Evolutionary conservation across 1,139 yeast species (phyloP).

Genomic region (Meyerozyma guilliermondii): DNA sequence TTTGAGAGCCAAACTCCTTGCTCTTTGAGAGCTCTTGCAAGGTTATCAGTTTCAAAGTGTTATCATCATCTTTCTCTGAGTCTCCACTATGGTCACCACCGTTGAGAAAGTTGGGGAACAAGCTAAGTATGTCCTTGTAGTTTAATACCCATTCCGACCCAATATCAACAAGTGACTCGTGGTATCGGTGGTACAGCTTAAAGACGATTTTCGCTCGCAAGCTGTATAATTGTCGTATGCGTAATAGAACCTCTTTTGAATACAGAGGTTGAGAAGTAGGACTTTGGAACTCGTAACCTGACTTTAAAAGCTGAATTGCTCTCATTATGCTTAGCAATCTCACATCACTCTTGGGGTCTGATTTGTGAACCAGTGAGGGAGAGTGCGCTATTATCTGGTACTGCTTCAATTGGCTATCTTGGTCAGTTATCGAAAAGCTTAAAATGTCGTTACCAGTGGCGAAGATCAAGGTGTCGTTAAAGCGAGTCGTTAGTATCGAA

Average conservation of each 20-base stretch:
- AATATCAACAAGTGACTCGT: slow-evolving; percentile 37
- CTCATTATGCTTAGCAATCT: slow-evolving; percentile 19
- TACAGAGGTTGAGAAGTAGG: not conserved
- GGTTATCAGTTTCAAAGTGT: not conserved
- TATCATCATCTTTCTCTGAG: not conserved
- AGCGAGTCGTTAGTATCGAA: slow-evolving; percentile 14
- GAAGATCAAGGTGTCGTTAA: slow-evolving; percentile 18
- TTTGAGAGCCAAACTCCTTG: slow-evolving; percentile 3
- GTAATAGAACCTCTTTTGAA: slow-evolving; percentile 2
- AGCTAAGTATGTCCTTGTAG: slow-evolving; percentile 26
- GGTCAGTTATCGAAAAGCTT: slow-evolving; percentile 4
- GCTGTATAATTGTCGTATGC: slow-evolving; percentile 25
- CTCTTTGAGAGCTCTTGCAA: not conserved
- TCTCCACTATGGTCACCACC: slow-evolving; percentile 9
- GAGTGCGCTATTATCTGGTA: slow-evolving; percentile 4
- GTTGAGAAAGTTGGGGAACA: slow-evolving; percentile 39
- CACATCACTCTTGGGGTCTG: slow-evolving; percentile 4
- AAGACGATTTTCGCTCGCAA: slow-evolving; percentile 30
- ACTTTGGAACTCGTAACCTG: not conserved
- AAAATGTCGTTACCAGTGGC: slow-evolving; percentile 25
- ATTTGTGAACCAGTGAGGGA: not conserved
- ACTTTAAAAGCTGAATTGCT: slow-evolving; percentile 24
- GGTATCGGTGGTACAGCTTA: slow-evolving; percentile 31
- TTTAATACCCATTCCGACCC: slow-evolving; percentile 41
- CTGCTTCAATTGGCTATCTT: slow-evolving; percentile 10